Conservation (phyloP, 202 grass and related monocot genomes). For the Musa balbisiana region DNA sequence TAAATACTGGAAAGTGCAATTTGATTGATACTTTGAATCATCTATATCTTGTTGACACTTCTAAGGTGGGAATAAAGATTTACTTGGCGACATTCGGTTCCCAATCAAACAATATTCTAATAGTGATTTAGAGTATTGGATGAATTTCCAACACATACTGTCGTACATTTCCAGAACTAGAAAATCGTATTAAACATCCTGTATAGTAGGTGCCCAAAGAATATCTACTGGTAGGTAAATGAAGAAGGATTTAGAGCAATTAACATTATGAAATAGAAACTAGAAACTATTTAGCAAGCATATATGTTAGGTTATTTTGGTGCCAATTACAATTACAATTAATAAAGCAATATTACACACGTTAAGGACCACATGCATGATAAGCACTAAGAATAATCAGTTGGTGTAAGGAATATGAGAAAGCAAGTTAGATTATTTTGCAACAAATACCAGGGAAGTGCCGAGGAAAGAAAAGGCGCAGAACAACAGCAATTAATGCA, state of each 20-base stretch:
- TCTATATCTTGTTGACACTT: too few relatives aligned
- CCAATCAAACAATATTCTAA: too few relatives aligned
- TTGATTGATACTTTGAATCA: too few relatives aligned
- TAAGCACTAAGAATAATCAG: background rate
- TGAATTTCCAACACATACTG: background rate
- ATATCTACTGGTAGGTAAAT: background rate
- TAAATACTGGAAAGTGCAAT: too few relatives aligned
- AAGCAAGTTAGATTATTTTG: background rate
- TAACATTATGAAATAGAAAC: background rate
- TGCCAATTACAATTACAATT: background rate
- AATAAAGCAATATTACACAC: background rate
- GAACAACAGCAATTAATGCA: slow-evolving; percentile 48
- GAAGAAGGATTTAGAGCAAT: background rate
- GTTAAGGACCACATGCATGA: background rate
- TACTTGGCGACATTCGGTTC: too few relatives aligned
- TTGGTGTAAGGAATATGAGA: background rate
- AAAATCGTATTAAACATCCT: too few relatives aligned
- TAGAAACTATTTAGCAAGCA: background rate
- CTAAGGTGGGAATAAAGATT: too few relatives aligned
- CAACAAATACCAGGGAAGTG: slow-evolving; percentile 53
- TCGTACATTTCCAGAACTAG: too few relatives aligned
- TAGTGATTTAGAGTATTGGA: too few relatives aligned
- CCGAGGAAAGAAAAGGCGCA: slow-evolving; percentile 74
- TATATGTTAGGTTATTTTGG: background rate
- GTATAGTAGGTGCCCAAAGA: too few relatives aligned